Conservation (phyloP, 805 yeast genomes). For the Candida koratica region DNA sequence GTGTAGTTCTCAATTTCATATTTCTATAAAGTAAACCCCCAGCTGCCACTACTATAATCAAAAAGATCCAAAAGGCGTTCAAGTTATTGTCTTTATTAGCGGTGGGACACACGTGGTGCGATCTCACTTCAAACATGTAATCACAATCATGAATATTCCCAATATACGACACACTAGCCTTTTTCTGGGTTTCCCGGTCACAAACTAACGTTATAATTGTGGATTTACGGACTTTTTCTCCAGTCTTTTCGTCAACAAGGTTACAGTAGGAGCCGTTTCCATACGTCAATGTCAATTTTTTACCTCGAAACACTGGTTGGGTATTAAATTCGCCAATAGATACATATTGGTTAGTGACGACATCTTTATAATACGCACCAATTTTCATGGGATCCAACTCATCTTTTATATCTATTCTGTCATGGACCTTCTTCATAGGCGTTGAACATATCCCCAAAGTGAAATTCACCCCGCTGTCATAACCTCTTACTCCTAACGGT, state of each 20-base stretch:
- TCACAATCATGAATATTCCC: constrained; percentile 75
- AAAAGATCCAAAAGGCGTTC: constrained; percentile 49
- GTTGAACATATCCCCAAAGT: constrained; percentile 48
- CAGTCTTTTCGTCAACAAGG: constrained; percentile 35
- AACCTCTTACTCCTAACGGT: constrained; percentile 67
- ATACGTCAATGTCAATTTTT: constrained; percentile 66
- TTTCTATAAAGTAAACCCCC: constrained; percentile 37
- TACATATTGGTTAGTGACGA: constrained; percentile 29
- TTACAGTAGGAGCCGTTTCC: constrained; percentile 61
- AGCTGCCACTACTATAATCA: constrained; percentile 32
- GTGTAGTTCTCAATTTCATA: constrained; percentile 7
- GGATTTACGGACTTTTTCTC: constrained; percentile 52
- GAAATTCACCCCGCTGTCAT: constrained; percentile 67
- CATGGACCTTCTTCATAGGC: constrained; percentile 41
- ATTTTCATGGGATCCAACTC: constrained; percentile 34
- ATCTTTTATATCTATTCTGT: constrained; percentile 40
- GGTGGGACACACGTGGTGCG: constrained; percentile 84
- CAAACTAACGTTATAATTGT: constrained; percentile 71
- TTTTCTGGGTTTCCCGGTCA: constrained; percentile 65
- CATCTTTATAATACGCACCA: constrained; percentile 45
- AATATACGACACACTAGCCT: constrained; percentile 64
- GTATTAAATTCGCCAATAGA: constrained; percentile 56
- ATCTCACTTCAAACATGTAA: constrained; percentile 78
- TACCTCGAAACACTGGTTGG: constrained; percentile 65
- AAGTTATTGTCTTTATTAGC: constrained; percentile 60